A percentile compares a stretch with the other conserved stretches of the same genome.
Conservation (phyloP, 2,329 filamentous ascomycete species). For the Colletotrichum eremochloae region DNA sequence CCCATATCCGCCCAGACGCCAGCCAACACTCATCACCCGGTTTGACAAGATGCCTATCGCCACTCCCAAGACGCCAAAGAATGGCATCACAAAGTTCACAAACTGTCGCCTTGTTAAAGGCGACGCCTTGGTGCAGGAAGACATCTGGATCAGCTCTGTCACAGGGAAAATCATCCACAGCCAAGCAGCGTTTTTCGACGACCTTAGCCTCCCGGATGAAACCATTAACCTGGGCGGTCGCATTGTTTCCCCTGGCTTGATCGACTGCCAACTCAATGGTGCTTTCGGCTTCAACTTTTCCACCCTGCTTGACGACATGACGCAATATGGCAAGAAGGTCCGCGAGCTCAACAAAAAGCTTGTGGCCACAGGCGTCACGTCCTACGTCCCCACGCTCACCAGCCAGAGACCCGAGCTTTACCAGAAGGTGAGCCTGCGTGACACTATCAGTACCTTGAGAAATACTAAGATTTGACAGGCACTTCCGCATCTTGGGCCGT, state of each 20-base stretch:
- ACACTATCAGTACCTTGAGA: too few relatives aligned
- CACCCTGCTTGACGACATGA: constrained; percentile 76
- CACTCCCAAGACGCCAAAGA: constrained; percentile 54
- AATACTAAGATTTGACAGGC: constrained; percentile 57
- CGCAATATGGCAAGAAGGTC: constrained; percentile 80
- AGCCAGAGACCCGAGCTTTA: constrained; percentile 87
- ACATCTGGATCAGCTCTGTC: constrained; percentile 88
- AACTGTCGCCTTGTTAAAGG: constrained; percentile 85
- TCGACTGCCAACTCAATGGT: constrained; percentile 93
- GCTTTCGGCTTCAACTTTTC: constrained; percentile 96
- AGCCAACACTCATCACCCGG: constrained; percentile 45
- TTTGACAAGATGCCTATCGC: constrained; percentile 62
- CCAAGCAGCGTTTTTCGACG: constrained; percentile 76
- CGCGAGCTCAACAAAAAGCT: constrained; percentile 78
- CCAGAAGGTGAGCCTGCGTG: constrained; percentile 67
- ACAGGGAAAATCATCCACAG: constrained; percentile 86
- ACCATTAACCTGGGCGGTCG: constrained; percentile 85
- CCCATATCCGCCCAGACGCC: constrained; percentile 38
- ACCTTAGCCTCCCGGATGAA: constrained; percentile 77
- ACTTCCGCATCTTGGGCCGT: constrained; percentile 83
- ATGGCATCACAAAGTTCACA: constrained; percentile 85
- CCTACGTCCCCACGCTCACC: constrained; percentile 87
- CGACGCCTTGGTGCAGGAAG: constrained; percentile 76
- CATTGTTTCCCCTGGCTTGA: constrained; percentile 87
- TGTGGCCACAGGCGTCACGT: constrained; percentile 85